Evolutionary conservation across 768 basidiomycete genomes (phyloP).

Genomic region (Russula foetens): DNA sequence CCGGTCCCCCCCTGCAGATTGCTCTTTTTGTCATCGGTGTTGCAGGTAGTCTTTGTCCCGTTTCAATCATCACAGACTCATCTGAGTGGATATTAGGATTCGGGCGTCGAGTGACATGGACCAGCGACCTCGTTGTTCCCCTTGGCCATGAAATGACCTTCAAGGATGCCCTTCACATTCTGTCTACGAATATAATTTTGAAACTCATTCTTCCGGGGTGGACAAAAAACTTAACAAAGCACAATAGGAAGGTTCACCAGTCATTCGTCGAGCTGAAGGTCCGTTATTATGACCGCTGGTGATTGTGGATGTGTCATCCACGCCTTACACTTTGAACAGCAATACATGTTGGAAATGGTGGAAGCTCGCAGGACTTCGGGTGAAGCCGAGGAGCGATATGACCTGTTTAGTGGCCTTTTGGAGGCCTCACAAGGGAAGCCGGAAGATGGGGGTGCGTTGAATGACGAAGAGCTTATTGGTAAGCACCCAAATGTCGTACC

Average conservation of each 20-base stretch:
- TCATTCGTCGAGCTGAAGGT: constrained; percentile 41
- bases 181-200: constrained; percentile 31
- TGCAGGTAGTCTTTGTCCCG: constrained; percentile 28
- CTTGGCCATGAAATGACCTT: constrained; percentile 42
- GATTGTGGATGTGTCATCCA: not conserved
- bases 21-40: constrained; percentile 47
- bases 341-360: constrained; percentile 27
- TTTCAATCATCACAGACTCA: not conserved
- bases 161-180: constrained; percentile 40
- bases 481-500: not conserved
- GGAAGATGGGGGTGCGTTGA: constrained; percentile 12
- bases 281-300: not conserved
- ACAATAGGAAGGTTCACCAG: constrained; percentile 26
- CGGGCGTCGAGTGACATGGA: constrained; percentile 43
- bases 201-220: constrained; percentile 35
- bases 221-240: constrained; percentile 32
- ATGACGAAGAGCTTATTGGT: constrained; percentile 22
- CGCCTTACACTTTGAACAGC: not conserved
- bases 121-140: constrained; percentile 33
- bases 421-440: constrained; percentile 15
- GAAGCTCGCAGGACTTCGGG: constrained; percentile 8
- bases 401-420: constrained; percentile 24
- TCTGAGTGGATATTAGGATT: constrained; percentile 28
- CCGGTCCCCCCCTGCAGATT: constrained; percentile 29
- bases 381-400: constrained; percentile 20